A percentile compares a stretch with the other conserved stretches of the same genome.
These are phyloP conservation scores for Schoenoplectus triqueter DNA, from an alignment of 202 grass and related monocot genomes.

Conservation along the genomic window DNA sequence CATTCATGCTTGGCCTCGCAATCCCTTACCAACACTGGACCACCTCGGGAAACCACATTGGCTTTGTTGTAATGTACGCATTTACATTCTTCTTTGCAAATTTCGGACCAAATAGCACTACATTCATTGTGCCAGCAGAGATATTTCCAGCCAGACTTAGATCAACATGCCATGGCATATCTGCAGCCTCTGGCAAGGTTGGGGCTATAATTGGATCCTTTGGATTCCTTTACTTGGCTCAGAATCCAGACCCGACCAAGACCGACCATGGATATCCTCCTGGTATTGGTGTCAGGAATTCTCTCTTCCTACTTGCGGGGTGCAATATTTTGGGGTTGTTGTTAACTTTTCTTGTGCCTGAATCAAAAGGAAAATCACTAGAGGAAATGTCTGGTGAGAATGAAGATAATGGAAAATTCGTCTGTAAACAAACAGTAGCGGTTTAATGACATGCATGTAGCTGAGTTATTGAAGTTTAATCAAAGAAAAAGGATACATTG, in stretches of 20 bases:
- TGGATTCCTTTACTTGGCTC: constrained; percentile 82
- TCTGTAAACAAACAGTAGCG: constrained; percentile 33
- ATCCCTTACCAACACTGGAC: constrained; percentile 75
- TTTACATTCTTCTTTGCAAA: constrained; percentile 64
- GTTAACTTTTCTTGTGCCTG: constrained; percentile 71
- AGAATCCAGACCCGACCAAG: constrained; percentile 60
- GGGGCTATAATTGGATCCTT: constrained; percentile 75
- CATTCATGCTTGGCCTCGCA: constrained; percentile 75
- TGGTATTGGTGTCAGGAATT: constrained; percentile 68
- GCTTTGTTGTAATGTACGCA: constrained; percentile 60
- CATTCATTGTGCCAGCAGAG: constrained; percentile 82
- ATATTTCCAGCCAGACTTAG: constrained; percentile 79
- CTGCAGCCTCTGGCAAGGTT: constrained; percentile 68
- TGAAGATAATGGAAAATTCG: background rate
- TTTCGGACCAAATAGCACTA: constrained; percentile 65
- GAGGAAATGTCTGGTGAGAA: constrained; percentile 86
- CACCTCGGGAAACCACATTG: constrained; percentile 53
- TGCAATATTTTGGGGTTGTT: constrained; percentile 62
- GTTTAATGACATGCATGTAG: constrained; percentile 31
- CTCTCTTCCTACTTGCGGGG: constrained; percentile 64
- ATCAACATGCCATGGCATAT: constrained; percentile 80
- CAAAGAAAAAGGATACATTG: background rate
- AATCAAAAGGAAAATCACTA: constrained; percentile 82
- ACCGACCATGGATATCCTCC: constrained; percentile 65
- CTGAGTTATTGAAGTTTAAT: background rate